Evolutionary conservation across 257 asterid genomes (phyloP), one percentile per base, ranked within the genome.

Genomic region (Solanum virginianum): DNA sequence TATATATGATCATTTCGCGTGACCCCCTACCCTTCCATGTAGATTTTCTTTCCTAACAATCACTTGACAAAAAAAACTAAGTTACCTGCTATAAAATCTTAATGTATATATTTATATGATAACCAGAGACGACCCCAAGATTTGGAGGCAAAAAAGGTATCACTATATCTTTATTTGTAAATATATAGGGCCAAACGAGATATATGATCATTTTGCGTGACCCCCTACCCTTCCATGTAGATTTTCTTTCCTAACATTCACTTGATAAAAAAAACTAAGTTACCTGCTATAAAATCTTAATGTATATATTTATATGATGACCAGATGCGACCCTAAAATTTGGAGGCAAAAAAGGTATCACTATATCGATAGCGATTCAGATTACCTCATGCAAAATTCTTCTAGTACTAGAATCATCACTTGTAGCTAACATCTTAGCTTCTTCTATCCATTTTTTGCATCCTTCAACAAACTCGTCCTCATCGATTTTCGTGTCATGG

Each of bases 361-460:
- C 11, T 29, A 29, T 20, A 57, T 20, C 65, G 14, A 59, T 59
- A 59, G 14, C 14, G 15, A 59, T 13, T n/a, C 29, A 59, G 66
- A 59, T 59, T 26, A 59, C 15, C 87, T 90, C 84, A 16, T 68
- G 13, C 29, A 86, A 79, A 85, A 77, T 80, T 32, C 59, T 79
- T 70, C 82, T 62, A 4, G 86, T 55, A 14, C 53, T 71, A 55
- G 85, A 83, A 54, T 85, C 88, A 62, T 86, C 85, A 39, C 72
- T 85, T 74, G 43, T 59, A 80, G 87, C 87, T 68, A 86, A 82
- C 26, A 26, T 72, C 41, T 83, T 54, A 12, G 90, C 90, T 83
- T 88, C 88, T 36, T 86, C n/a, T 68, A 90, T 88, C 92, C 88
- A 88, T 63, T 69, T 85, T 3, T 36, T 74, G 88, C 89, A 90